Percentiles rank a stretch among this genome's conserved stretches.
phyloP scores from a whole-genome alignment of 2,329 filamentous ascomycete species.

The Epichloe brachyelytri region DNA sequence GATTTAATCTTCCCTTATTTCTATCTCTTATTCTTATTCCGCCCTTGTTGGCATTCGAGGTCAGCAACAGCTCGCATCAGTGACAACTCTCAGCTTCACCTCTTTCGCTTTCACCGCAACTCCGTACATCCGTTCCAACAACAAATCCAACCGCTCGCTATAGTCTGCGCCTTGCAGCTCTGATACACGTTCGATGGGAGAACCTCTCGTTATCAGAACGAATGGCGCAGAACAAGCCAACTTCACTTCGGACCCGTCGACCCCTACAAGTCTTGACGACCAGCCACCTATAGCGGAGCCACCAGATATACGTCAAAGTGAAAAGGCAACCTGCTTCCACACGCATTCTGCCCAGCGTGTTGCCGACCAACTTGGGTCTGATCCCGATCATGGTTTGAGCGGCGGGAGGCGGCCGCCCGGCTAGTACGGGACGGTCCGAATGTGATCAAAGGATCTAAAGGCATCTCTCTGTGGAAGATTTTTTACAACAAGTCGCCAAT shows the following conservation, averaged over 20 bases:
- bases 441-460: slow-evolving; percentile 57
- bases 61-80: not conserved
- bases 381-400: slow-evolving; percentile 47
- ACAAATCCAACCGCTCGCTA: slow-evolving; percentile 2
- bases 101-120: not conserved
- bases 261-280: slow-evolving; percentile 22
- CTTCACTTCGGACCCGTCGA: slow-evolving; percentile 25
- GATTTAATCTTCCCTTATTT: not conserved
- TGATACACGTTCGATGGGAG: slow-evolving; percentile 29
- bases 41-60: not conserved
- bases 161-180: slow-evolving; percentile 5
- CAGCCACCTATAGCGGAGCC: slow-evolving; percentile 27
- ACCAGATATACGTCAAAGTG: slow-evolving; percentile 17
- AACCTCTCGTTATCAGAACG: slow-evolving; percentile 23
- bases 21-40: not conserved
- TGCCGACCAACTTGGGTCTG: slow-evolving; percentile 27
- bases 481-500: slow-evolving; percentile 66
- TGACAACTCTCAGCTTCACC: not conserved
- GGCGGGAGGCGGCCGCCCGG: slow-evolving; percentile 50
- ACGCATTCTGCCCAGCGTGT: slow-evolving; percentile 23
- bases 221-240: slow-evolving; percentile 29
- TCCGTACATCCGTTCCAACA: slow-evolving; percentile 2
- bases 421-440: slow-evolving; percentile 56
- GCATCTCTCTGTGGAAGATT: slow-evolving; percentile 62
- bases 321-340: slow-evolving; percentile 22